Evolutionary conservation across 768 basidiomycete genomes (phyloP).

Genomic region (Lentinula guzmanii): DNA sequence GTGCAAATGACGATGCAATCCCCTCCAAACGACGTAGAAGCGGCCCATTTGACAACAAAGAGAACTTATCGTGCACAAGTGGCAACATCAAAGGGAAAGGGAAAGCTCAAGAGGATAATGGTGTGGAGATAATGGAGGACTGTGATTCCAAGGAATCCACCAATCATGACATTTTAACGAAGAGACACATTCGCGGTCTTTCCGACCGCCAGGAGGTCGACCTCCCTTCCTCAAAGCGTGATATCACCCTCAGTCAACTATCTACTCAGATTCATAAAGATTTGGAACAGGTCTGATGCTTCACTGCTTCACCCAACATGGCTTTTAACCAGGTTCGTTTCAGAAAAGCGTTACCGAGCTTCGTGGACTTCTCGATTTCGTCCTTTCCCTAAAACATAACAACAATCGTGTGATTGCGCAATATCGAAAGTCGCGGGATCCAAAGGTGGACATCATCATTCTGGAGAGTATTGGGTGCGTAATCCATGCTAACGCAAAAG

Average conservation of each 20-base stretch:
- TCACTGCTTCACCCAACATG: conserved; percentile 17
- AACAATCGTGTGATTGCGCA: not conserved
- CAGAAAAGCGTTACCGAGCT: conserved; percentile 24
- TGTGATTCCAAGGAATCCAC: not conserved
- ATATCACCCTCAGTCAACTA: not conserved
- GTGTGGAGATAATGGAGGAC: not conserved
- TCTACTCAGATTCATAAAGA: conserved; percentile 17
- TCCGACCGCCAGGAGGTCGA: conserved; percentile 6
- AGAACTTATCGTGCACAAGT: conserved; percentile 13
- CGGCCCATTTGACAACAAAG: conserved; percentile 15
- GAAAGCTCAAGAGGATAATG: conserved; percentile 5
- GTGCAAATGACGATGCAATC: not conserved
- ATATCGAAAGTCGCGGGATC: conserved; percentile 12
- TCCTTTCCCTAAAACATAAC: conserved; percentile 10
- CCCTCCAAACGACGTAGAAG: conserved; percentile 27
- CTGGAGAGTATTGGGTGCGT: conserved; percentile 37
- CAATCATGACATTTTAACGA: not conserved
- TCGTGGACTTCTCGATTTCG: conserved; percentile 16
- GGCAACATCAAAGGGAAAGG: conserved; percentile 10
- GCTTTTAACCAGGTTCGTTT: conserved; percentile 25
- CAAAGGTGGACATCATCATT: conserved; percentile 30
- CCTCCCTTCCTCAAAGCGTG: not conserved
- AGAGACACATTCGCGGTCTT: not conserved
- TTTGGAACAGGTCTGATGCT: conserved; percentile 20
- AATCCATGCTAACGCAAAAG: not conserved